Evolutionary conservation across 495 filamentous ascomycete genomes (phyloP).

Genomic region (Trichoderma gamsii): DNA sequence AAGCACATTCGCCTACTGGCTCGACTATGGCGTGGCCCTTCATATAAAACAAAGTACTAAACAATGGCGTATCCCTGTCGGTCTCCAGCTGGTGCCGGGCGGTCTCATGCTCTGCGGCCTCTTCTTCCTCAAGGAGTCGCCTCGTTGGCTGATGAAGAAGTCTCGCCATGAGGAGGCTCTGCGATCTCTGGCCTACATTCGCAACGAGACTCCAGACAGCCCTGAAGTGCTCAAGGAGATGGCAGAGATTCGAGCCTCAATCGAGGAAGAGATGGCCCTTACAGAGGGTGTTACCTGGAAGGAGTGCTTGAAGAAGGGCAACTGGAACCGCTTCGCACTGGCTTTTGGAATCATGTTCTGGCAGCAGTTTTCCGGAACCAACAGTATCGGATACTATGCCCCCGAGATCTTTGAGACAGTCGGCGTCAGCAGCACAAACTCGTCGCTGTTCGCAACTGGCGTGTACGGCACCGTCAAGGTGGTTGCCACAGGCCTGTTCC

Average conservation of each 20-base stretch:
- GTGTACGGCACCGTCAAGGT: slow-evolving; percentile 33
- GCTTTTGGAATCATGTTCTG: slow-evolving; percentile 61
- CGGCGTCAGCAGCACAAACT: slow-evolving; percentile 32
- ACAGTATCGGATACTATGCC: slow-evolving; percentile 44
- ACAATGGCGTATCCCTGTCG: slow-evolving; percentile 66
- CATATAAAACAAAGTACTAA: slow-evolving; percentile 29
- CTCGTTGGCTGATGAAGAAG: slow-evolving; percentile 62
- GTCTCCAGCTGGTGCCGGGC: slow-evolving; percentile 61
- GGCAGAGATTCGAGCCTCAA: slow-evolving; percentile 52
- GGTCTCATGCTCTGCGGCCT: slow-evolving; percentile 50
- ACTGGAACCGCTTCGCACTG: slow-evolving; percentile 56
- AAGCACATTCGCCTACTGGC: slow-evolving; percentile 52
- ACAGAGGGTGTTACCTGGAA: slow-evolving; percentile 50
- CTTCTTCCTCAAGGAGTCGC: slow-evolving; percentile 58
- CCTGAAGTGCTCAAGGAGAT: slow-evolving; percentile 58
- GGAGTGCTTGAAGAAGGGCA: slow-evolving; percentile 60
- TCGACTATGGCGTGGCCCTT: slow-evolving; percentile 48
- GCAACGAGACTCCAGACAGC: slow-evolving; percentile 51
- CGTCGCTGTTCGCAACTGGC: slow-evolving; percentile 35
- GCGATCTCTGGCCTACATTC: slow-evolving; percentile 47
- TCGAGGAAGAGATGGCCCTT: slow-evolving; percentile 56
- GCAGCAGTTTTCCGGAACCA: slow-evolving; percentile 64
- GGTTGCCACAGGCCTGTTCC: slow-evolving; percentile 21
- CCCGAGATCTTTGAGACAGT: slow-evolving; percentile 37
- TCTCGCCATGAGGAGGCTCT: slow-evolving; percentile 66